Evolutionary conservation across 768 basidiomycete species (phyloP).

Genomic region (Podaxis rugospora): DNA sequence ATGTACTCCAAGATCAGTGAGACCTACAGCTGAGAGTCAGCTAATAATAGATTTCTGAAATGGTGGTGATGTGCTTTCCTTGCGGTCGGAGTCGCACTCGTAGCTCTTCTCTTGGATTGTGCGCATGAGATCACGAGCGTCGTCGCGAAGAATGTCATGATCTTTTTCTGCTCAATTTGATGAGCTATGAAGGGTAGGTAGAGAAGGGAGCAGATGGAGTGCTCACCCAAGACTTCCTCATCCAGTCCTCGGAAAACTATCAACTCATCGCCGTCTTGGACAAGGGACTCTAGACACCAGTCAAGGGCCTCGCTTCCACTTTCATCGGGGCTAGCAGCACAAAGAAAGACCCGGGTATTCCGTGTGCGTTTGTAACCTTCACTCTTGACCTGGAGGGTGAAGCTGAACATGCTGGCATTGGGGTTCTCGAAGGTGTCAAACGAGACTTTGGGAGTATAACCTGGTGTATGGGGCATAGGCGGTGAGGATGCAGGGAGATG

Average conservation of each 20-base stretch:
- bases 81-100: conserved; percentile 73
- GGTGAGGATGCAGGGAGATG: conserved; percentile 11
- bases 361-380: conserved; percentile 74
- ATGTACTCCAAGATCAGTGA: conserved; percentile 93
- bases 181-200: not conserved
- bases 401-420: conserved; percentile 81
- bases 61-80: conserved; percentile 36
- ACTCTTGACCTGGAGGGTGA: conserved; percentile 79
- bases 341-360: conserved; percentile 84
- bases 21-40: conserved; percentile 38
- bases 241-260: conserved; percentile 90
- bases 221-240: conserved; percentile 74
- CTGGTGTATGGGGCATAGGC: conserved; percentile 17
- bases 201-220: not conserved
- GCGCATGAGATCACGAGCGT: conserved; percentile 80
- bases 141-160: conserved; percentile 73
- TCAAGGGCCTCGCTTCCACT: conserved; percentile 85
- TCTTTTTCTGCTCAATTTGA: conserved; percentile 52
- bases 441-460: conserved; percentile 69
- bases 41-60: not conserved
- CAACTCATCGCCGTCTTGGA: conserved; percentile 88
- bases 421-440: conserved; percentile 88
- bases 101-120: conserved; percentile 76
- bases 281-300: conserved; percentile 84
- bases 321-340: conserved; percentile 85